Base-by-base conservation (phyloP, 2,329 filamentous ascomycete species). In the Xylogone sp. region DNA sequence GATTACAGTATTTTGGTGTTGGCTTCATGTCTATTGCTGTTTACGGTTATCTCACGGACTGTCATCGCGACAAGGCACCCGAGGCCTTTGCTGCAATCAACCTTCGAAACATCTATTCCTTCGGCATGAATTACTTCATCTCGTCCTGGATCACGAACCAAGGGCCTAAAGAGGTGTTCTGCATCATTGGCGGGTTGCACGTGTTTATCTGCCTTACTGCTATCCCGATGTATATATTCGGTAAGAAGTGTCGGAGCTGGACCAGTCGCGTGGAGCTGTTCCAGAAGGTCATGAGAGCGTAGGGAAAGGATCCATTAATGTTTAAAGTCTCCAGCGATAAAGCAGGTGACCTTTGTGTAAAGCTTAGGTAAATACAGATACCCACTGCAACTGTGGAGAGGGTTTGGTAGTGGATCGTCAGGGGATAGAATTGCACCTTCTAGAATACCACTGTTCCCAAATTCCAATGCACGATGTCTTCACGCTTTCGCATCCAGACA, bases 71-170 rank as follows among this genome's bases (percentile, higher is more conserved):
- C 20, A 68, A 70, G 49, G 68, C 68, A 1, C 69, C 69, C 42
- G 68, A 70, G 51, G 69, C 69, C 6, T 71, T 70, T 31, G 69
- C 69, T 2, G 70, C 67, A 0, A 71, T 71, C 59, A 70, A 70
- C 43, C 68, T 70, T 34, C 52, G 65, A 12, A 67, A 67, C 22
- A 63, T 68, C 44, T 68, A 66, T 45, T 65, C 63, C 2, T 68
- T 68, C 48, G 61, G 60, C 4, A 67, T 68, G 59, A 67, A 66
- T 51, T 67, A 68, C 48, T 68, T 68, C 55, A 65, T 69, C 51
- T 64, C 62, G 8, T 56, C 59, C 34, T 69, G 67, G 67, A 65
- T 69, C 34, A 56, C 56, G 13, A 58, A 43, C 21, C 65, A 69
- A 50, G 65, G 65, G 3, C 62, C 64, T 1, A 62, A 65, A 49